Conservation (phyloP, 306 rosid genomes). For the Albizia julibrissin region DNA sequence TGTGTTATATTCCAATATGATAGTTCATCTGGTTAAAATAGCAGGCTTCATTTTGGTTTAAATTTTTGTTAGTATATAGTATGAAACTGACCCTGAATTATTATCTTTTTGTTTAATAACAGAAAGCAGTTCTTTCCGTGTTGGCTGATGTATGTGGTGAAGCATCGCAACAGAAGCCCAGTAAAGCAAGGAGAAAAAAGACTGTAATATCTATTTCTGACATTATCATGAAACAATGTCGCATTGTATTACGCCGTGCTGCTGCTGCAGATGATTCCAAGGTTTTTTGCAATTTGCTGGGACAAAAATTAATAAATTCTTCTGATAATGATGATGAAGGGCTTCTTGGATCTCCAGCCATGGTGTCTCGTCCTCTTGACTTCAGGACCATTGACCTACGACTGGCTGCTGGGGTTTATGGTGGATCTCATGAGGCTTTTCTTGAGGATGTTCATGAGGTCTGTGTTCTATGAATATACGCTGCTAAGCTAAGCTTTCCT, state of each 20-base stretch:
- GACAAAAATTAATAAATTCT: conserved; percentile 77
- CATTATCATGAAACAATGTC: conserved; percentile 84
- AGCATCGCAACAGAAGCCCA: conserved; percentile 54
- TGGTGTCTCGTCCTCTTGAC: conserved; percentile 95
- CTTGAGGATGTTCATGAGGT: conserved; percentile 96
- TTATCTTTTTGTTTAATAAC: conserved; percentile 45
- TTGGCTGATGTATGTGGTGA: conserved; percentile 60
- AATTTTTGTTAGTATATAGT: conserved; percentile 16
- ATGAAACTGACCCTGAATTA: conserved; percentile 37
- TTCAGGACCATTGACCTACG: conserved; percentile 94
- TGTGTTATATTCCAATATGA: conserved; percentile 21
- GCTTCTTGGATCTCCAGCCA: conserved; percentile 91
- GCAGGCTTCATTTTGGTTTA: conserved; percentile 5
- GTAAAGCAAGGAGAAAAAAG: conserved; percentile 62
- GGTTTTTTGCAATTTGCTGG: conserved; percentile 94
- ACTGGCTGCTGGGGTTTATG: conserved; percentile 88
- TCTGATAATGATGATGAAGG: conserved; percentile 99
- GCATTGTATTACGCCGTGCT: conserved; percentile 84
- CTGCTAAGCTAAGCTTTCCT: conserved; percentile 4
- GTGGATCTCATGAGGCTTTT: conserved; percentile 86
- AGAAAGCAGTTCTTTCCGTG: conserved; percentile 98
- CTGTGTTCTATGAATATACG: conserved; percentile 36
- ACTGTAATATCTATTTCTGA: conserved; percentile 68
- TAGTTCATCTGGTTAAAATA: conserved; percentile 25
- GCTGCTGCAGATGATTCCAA: conserved; percentile 88